A percentile compares a stretch with the other conserved stretches of the same genome.
Conservation (phyloP, 257 asterid genomes). For the Pogostemon cablin region DNA sequence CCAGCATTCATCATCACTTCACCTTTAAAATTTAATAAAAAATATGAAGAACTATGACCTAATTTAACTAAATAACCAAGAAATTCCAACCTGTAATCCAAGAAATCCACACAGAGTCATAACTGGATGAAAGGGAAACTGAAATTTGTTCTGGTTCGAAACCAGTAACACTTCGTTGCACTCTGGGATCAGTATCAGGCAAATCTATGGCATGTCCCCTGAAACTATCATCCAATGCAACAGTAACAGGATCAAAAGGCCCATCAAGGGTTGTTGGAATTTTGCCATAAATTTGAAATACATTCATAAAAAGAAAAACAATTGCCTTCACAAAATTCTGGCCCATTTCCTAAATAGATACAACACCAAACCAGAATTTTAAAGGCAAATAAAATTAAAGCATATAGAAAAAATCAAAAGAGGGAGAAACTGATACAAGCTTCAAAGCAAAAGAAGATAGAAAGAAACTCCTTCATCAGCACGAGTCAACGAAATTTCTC, state of each 20-base stretch:
- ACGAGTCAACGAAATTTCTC: slow-evolving; percentile 8
- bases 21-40: background rate
- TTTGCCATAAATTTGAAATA: slow-evolving; percentile 34
- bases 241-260: slow-evolving; percentile 81
- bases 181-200: slow-evolving; percentile 81
- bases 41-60: background rate
- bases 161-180: slow-evolving; percentile 67
- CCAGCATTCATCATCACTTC: background rate
- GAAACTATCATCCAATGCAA: slow-evolving; percentile 64
- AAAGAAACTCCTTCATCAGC: slow-evolving; percentile 2
- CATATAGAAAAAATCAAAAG: background rate
- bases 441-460: slow-evolving; percentile 14
- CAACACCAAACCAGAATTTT: slow-evolving; percentile 12
- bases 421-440: slow-evolving; percentile 1
- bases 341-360: slow-evolving; percentile 29
- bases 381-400: background rate
- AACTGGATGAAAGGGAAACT: slow-evolving; percentile 70
- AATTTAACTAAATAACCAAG: background rate
- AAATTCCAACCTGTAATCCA: slow-evolving; percentile 78
- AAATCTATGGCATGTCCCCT: slow-evolving; percentile 84
- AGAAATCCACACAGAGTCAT: slow-evolving; percentile 86
- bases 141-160: slow-evolving; percentile 87
- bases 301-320: slow-evolving; percentile 35
- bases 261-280: slow-evolving; percentile 88
- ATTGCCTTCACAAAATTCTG: slow-evolving; percentile 25